Percentiles rank a stretch among this genome's conserved stretches.
These are phyloP conservation scores for Vinca minor DNA, from an alignment of 257 asterid genomes.

Conservation along the genomic window DNA sequence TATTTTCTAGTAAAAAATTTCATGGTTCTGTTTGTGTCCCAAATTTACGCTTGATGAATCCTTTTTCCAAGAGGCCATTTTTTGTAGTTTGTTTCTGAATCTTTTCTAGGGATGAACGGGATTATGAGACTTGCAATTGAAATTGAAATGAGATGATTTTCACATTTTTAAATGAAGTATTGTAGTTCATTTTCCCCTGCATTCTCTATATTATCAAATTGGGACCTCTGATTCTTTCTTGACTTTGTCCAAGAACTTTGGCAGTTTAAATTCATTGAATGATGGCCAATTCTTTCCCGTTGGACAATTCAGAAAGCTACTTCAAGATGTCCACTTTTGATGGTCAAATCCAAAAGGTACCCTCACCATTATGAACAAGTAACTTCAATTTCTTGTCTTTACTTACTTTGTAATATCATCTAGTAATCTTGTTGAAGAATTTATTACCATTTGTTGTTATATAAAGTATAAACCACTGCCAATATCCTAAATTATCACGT, in stretches of 20 bases:
- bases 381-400: not conserved
- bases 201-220: not conserved
- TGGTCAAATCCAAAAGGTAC: not conserved
- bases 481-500: not conserved
- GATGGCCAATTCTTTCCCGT: conserved; percentile 17
- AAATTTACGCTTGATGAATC: not conserved
- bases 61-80: not conserved
- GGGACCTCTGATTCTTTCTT: conserved; percentile 1
- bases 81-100: not conserved
- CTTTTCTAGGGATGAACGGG: not conserved
- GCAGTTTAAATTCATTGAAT: conserved; percentile 27
- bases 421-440: not conserved
- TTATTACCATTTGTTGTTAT: not conserved
- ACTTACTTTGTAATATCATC: not conserved
- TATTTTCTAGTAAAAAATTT: conserved; percentile 2
- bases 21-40: not conserved
- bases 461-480: too few relatives aligned
- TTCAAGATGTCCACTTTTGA: not conserved
- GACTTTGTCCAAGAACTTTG: not conserved
- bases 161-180: not conserved
- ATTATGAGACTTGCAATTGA: not conserved
- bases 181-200: not conserved
- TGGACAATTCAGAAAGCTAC: conserved; percentile 4
- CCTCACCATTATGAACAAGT: not conserved
- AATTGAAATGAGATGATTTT: not conserved